Conservation (phyloP, 2,329 filamentous ascomycete genomes). For the Trichophyton mentagrophytes region DNA sequence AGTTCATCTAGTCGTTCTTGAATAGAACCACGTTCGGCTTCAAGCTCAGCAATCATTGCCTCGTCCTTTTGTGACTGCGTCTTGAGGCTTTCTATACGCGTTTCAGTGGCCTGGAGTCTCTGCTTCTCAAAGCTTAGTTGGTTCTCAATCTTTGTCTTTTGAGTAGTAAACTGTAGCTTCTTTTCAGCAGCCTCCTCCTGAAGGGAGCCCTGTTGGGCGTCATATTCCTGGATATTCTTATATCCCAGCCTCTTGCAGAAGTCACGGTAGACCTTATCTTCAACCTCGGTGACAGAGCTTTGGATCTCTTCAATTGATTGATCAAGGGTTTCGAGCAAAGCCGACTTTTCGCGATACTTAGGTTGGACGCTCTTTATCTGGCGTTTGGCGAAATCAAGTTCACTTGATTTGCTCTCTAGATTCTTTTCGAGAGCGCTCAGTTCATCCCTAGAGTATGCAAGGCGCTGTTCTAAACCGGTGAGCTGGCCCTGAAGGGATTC, state of each 20-base stretch:
- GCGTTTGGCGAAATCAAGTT: conserved; percentile 58
- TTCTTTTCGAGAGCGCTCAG: conserved; percentile 69
- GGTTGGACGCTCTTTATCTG: conserved; percentile 66
- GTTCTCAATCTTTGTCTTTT: conserved; percentile 52
- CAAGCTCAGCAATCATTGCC: conserved; percentile 55
- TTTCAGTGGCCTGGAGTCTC: conserved; percentile 55
- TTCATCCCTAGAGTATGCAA: conserved; percentile 61
- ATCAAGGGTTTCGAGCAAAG: conserved; percentile 52
- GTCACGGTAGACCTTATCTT: conserved; percentile 71
- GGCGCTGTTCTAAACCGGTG: conserved; percentile 62
- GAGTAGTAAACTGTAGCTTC: conserved; percentile 72
- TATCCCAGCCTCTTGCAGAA: conserved; percentile 87
- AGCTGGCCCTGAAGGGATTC: conserved; percentile 71
- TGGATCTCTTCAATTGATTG: conserved; percentile 44
- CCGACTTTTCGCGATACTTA: conserved; percentile 61
- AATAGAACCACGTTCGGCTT: conserved; percentile 60
- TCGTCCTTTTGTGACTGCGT: conserved; percentile 54
- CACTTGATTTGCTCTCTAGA: conserved; percentile 67
- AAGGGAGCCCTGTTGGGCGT: conserved; percentile 79
- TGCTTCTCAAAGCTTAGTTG: conserved; percentile 55
- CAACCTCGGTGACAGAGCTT: conserved; percentile 61
- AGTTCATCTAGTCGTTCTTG: conserved; percentile 60
- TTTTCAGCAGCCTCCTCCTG: conserved; percentile 84
- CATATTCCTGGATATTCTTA: conserved; percentile 79
- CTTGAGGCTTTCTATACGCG: conserved; percentile 57